Conservation (phyloP, 305 asterid genomes). For the Fraxinus latifolia region DNA sequence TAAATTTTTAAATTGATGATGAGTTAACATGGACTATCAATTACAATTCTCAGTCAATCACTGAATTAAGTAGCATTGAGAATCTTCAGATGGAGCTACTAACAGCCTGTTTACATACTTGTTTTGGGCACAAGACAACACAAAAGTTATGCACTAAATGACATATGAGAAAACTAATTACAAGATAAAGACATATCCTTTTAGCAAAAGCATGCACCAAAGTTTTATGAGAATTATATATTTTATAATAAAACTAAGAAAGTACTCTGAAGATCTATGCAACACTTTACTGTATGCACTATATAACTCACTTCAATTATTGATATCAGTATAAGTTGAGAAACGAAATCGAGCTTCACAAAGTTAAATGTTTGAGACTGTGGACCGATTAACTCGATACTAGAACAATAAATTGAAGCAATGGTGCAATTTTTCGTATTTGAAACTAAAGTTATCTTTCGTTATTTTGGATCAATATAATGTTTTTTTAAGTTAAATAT, state of each 20-base stretch:
- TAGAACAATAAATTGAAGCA: not conserved
- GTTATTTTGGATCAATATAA: not conserved
- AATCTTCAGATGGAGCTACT: conserved; percentile 31
- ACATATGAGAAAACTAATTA: conserved; percentile 39
- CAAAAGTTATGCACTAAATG: conserved; percentile 45
- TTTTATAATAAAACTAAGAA: conserved; percentile 31
- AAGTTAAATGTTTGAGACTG: not conserved
- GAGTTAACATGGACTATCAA: not conserved
- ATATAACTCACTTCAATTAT: not conserved
- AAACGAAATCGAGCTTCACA: not conserved
- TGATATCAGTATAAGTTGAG: too few relatives aligned
- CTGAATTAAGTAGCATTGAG: conserved; percentile 20
- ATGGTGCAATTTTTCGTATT: not conserved
- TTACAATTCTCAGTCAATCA: not conserved
- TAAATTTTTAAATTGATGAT: too few relatives aligned
- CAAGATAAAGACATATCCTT: conserved; percentile 39
- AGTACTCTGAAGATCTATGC: conserved; percentile 28
- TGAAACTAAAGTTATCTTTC: too few relatives aligned
- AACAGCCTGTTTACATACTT: conserved; percentile 9
- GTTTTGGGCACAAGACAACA: conserved; percentile 34
- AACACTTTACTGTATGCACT: conserved; percentile 12
- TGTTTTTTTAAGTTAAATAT: not conserved
- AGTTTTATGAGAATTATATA: conserved; percentile 2
- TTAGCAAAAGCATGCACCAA: conserved; percentile 29
- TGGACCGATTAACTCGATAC: not conserved